Conservation (phyloP, 441 rosid genomes). For the Adansonia gregorii region DNA sequence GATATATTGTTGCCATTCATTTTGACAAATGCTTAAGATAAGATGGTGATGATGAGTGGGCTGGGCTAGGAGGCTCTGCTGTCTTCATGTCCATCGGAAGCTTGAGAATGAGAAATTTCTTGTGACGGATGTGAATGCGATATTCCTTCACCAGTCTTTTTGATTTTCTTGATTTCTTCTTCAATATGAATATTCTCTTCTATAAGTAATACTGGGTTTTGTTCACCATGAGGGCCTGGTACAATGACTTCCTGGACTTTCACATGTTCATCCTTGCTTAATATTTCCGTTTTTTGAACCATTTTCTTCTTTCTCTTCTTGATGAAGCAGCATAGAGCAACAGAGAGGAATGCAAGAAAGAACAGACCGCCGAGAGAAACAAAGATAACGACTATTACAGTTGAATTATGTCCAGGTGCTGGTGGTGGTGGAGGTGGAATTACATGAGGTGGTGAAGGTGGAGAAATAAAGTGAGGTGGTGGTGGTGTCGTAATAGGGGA, state of each 20-base stretch:
- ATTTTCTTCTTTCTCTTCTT: constrained; percentile 60
- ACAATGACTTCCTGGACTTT: constrained; percentile 63
- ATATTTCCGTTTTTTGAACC: constrained; percentile 44
- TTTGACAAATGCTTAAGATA: constrained; percentile 17
- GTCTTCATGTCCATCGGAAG: constrained; percentile 22
- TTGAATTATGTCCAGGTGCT: constrained; percentile 53
- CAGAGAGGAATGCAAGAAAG: constrained; percentile 66
- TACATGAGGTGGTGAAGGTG: constrained; percentile 52
- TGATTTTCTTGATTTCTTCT: constrained; percentile 45
- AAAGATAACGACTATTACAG: constrained; percentile 58
- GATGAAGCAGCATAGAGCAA: constrained; percentile 62
- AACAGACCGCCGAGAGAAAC: constrained; percentile 73
- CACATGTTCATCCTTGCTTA: constrained; percentile 61
- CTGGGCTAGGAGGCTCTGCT: constrained; percentile 30
- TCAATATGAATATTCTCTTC: constrained; percentile 72
- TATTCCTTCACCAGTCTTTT: constrained; percentile 30
- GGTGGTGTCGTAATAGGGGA: constrained; percentile 5
- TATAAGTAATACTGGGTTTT: constrained; percentile 42
- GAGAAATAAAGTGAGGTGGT: constrained; percentile 22
- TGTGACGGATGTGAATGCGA: constrained; percentile 28
- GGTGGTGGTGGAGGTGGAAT: constrained; percentile 48
- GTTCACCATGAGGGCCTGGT: constrained; percentile 63
- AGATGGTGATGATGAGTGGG: constrained; percentile 34
- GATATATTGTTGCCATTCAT: neutral
- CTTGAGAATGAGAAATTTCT: constrained; percentile 32